phyloP scores from a whole-genome alignment of 345 rosid species.

The Hypericum perforatum region DNA sequence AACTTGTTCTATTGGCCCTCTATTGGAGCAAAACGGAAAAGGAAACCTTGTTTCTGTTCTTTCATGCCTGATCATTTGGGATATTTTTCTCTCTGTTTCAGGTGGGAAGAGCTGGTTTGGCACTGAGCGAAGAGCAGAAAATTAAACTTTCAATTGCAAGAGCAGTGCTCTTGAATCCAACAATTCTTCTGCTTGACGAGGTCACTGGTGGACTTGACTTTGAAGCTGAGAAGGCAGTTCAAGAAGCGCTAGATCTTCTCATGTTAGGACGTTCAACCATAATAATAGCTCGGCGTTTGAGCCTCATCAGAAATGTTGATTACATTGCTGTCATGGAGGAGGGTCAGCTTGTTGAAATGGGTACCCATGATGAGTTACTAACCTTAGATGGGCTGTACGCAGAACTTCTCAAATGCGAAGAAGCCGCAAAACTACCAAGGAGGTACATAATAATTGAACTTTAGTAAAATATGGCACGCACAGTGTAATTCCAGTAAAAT shows the following conservation, averaged over 20 bases:
- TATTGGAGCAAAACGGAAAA: too few species aligned
- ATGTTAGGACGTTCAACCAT: slow-evolving; percentile 97
- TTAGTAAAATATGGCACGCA: background rate
- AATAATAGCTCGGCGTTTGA: slow-evolving; percentile 85
- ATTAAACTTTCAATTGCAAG: slow-evolving; percentile 93
- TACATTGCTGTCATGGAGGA: slow-evolving; percentile 98
- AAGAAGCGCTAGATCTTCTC: slow-evolving; percentile 86
- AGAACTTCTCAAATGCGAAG: slow-evolving; percentile 92
- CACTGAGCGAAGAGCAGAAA: slow-evolving; percentile 88
- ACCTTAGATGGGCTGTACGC: slow-evolving; percentile 70
- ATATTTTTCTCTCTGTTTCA: slow-evolving; percentile 21
- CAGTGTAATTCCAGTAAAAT: background rate
- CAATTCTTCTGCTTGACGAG: slow-evolving; percentile 92
- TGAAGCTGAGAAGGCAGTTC: slow-evolving; percentile 95
- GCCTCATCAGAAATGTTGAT: slow-evolving; percentile 90
- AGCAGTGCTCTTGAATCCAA: slow-evolving; percentile 86
- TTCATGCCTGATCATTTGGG: background rate
- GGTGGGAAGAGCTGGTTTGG: slow-evolving; percentile 89
- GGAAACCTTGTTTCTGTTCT: slow-evolving; percentile 3
- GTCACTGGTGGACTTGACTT: slow-evolving; percentile 97
- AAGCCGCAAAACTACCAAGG: slow-evolving; percentile 92
- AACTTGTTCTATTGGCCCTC: too few species aligned
- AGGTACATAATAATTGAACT: slow-evolving; percentile 36
- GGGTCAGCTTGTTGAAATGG: slow-evolving; percentile 96
- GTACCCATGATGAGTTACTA: slow-evolving; percentile 84